Percentiles rank a stretch among this genome's conserved stretches.
Conservation (phyloP, 257 asterid species). For the Haberlea rhodopensis region DNA sequence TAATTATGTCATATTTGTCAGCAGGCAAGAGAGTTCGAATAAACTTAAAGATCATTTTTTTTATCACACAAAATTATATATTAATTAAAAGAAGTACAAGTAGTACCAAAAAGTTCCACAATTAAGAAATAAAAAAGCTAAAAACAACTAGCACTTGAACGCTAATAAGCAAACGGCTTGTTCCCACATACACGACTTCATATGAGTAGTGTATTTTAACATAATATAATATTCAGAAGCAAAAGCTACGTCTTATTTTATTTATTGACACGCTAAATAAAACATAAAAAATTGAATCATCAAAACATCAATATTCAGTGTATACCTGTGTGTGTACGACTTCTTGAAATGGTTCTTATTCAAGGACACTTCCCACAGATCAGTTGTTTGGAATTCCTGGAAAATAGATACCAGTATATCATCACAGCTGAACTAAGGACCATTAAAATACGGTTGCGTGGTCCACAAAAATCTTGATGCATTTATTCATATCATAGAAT, state of each 20-base stretch:
- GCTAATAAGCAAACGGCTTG: too few species aligned
- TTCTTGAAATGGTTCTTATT: background rate
- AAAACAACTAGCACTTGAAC: too few species aligned
- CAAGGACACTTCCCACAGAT: background rate
- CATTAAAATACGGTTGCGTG: slow-evolving; percentile 1
- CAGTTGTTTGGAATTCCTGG: background rate
- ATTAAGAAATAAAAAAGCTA: too few species aligned
- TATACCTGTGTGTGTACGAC: background rate
- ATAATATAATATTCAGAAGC: background rate
- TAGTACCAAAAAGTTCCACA: too few species aligned
- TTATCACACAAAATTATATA: too few species aligned
- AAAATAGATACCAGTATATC: background rate
- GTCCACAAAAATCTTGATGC: background rate
- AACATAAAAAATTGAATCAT: background rate
- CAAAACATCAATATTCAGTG: background rate
- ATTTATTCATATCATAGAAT: slow-evolving; percentile 45
- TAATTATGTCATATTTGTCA: too few species aligned
- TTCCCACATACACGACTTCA: too few species aligned
- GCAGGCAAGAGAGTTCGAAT: too few species aligned
- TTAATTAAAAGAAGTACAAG: too few species aligned
- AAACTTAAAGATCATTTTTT: too few species aligned
- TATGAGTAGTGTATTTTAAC: background rate
- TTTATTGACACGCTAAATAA: too few species aligned
- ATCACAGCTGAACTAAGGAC: background rate
- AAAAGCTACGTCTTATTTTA: too few species aligned